Conservation (phyloP, 345 rosid genomes). For the Acer negundo region DNA sequence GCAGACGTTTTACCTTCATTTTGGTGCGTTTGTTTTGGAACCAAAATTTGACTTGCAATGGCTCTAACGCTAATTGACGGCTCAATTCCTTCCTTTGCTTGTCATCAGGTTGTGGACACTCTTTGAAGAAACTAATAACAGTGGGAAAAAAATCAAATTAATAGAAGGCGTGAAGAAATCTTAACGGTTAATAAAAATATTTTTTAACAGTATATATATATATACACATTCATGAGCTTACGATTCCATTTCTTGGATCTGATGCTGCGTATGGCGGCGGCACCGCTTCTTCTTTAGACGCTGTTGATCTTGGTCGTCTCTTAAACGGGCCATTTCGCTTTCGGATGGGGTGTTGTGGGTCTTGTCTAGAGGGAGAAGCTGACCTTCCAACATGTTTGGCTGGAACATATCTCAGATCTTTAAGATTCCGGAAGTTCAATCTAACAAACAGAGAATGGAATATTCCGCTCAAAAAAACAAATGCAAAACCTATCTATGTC, state of each 20-base stretch:
- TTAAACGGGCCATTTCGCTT: conserved; percentile 44
- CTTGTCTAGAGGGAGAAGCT: conserved; percentile 57
- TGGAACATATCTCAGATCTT: conserved; percentile 65
- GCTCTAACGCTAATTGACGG: conserved; percentile 85
- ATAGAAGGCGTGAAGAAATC: background rate
- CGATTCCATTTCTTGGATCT: conserved; percentile 99
- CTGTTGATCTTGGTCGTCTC: conserved; percentile 69
- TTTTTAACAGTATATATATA: background rate
- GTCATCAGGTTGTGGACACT: conserved; percentile 99
- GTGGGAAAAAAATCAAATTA: background rate
- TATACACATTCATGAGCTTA: conserved; percentile 34
- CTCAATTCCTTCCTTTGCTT: conserved; percentile 95
- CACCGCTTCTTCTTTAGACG: conserved; percentile 90
- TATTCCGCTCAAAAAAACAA: conserved; percentile 20
- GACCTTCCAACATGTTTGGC: conserved; percentile 64
- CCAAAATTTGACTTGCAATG: conserved; percentile 98
- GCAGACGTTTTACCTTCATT: conserved; percentile 69
- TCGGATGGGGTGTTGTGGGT: conserved; percentile 50
- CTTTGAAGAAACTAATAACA: conserved; percentile 61
- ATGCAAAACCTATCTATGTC: background rate
- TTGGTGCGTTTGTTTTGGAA: conserved; percentile 99
- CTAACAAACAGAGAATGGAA: conserved; percentile 31
- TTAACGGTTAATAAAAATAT: background rate
- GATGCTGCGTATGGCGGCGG: conserved; percentile 95
- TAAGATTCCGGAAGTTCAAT: conserved; percentile 45